Evolutionary conservation across 2,329 filamentous ascomycete species (phyloP).

Genomic region (Phyllosticta citriasiana): DNA sequence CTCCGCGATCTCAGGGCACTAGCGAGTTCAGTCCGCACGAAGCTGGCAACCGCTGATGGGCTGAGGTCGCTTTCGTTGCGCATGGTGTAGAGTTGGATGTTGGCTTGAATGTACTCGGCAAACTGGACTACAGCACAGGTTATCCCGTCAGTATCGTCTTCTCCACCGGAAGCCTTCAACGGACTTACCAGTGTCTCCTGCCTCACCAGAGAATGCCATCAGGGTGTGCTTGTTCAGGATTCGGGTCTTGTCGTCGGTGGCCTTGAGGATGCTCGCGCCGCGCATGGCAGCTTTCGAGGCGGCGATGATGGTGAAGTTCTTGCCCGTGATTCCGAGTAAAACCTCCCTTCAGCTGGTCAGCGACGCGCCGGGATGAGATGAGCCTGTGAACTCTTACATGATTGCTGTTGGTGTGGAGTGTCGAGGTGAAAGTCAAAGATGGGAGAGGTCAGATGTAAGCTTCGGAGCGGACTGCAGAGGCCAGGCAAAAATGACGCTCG

Average conservation of each 20-base stretch:
- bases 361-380: background rate
- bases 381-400: conserved; percentile 3
- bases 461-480: background rate
- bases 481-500: background rate
- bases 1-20: conserved; percentile 81
- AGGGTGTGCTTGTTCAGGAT: conserved; percentile 86
- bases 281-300: conserved; percentile 98
- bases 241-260: conserved; percentile 92
- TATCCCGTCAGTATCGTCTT: conserved; percentile 13
- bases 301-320: conserved; percentile 97
- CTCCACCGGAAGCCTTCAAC: conserved; percentile 1
- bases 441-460: background rate
- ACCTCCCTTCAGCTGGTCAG: conserved; percentile 64
- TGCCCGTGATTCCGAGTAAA: conserved; percentile 93
- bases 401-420: conserved; percentile 1
- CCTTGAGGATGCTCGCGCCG: conserved; percentile 91
- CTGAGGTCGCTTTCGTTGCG: conserved; percentile 90
- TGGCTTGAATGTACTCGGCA: conserved; percentile 97
- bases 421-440: background rate
- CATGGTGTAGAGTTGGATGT: conserved; percentile 97
- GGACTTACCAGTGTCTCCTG: conserved; percentile 76
- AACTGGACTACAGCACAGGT: conserved; percentile 67
- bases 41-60: conserved; percentile 79
- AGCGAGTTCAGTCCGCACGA: conserved; percentile 88
- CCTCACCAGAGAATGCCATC: conserved; percentile 91